phyloP scores from a whole-genome alignment of 2,329 filamentous ascomycete species.

The Diplocarpon rosae region DNA sequence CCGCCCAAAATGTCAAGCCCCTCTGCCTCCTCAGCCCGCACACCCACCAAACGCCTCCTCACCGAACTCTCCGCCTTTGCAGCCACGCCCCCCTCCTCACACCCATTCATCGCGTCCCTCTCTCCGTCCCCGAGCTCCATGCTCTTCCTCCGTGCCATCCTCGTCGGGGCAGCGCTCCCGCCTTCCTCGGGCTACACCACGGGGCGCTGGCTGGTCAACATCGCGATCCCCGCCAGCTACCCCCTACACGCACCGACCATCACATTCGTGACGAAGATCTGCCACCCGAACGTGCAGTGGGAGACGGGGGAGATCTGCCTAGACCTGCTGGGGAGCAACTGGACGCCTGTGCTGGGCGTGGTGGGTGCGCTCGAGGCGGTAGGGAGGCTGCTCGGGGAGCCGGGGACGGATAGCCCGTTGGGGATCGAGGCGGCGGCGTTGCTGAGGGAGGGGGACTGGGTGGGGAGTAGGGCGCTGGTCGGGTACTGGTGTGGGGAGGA shows the following conservation, averaged over 20 bases:
- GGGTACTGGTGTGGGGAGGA: conserved; percentile 56
- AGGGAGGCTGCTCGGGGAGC: conserved; percentile 55
- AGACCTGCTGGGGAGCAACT: conserved; percentile 67
- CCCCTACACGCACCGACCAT: conserved; percentile 69
- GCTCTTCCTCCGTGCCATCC: conserved; percentile 32
- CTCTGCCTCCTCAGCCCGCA: neutral
- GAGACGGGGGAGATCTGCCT: conserved; percentile 85
- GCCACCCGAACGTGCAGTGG: conserved; percentile 71
- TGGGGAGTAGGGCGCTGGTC: conserved; percentile 60
- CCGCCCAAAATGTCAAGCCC: neutral
- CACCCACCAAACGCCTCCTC: conserved; percentile 44
- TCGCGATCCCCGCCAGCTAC: conserved; percentile 67
- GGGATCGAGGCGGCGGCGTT: conserved; percentile 71
- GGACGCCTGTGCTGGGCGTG: conserved; percentile 80
- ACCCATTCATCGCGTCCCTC: conserved; percentile 48
- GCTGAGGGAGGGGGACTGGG: conserved; percentile 49
- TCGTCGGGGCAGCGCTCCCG: conserved; percentile 35
- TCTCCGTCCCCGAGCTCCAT: conserved; percentile 43
- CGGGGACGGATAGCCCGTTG: conserved; percentile 63
- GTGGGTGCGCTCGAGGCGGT: conserved; percentile 62
- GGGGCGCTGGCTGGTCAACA: conserved; percentile 74
- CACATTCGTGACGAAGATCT: conserved; percentile 70
- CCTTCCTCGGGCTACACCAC: conserved; percentile 26
- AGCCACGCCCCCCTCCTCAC: conserved; percentile 33
- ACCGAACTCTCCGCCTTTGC: conserved; percentile 40